A percentile compares a stretch with the other conserved stretches of the same genome.
These are phyloP conservation scores for Pseudocercospora crystallina DNA, from an alignment of 2,329 filamentous ascomycete species.

Conservation along the genomic window DNA sequence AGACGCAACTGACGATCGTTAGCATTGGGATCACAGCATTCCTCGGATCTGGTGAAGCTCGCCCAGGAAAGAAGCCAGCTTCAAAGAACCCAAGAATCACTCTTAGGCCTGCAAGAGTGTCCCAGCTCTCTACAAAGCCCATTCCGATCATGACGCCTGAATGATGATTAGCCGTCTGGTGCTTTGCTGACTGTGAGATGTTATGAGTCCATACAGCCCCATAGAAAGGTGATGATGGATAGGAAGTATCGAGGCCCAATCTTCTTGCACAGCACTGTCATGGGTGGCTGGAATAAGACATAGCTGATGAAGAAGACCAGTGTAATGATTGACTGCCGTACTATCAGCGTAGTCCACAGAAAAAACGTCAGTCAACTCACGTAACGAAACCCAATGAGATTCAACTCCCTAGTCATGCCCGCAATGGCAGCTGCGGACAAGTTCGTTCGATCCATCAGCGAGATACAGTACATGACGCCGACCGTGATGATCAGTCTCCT, in stretches of 20 bases:
- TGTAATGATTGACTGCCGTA: conserved; percentile 59
- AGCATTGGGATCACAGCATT: neutral
- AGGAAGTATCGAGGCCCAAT: conserved; percentile 48
- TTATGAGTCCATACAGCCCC: conserved; percentile 46
- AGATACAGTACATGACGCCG: conserved; percentile 33
- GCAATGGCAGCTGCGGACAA: conserved; percentile 72
- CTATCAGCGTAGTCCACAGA: conserved; percentile 21
- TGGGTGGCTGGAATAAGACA: conserved; percentile 67
- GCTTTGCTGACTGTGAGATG: neutral
- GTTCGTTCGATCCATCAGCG: conserved; percentile 65
- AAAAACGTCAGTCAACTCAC: neutral
- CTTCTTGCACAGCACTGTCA: conserved; percentile 65
- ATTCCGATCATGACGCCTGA: conserved; percentile 57
- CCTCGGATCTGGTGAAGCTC: conserved; percentile 7
- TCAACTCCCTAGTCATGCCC: conserved; percentile 48
- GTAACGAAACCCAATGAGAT: neutral
- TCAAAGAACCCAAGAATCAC: conserved; percentile 63
- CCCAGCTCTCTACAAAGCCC: conserved; percentile 58
- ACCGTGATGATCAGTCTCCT: conserved; percentile 45
- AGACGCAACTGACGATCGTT: conserved; percentile 24
- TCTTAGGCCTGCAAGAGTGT: conserved; percentile 53
- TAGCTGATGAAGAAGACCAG: conserved; percentile 73
- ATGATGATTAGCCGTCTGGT: neutral
- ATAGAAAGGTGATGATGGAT: conserved; percentile 44
- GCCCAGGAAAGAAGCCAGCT: conserved; percentile 49